These are phyloP conservation scores for Thermothelomyces thermophilus DNA, from an alignment of 2,329 filamentous ascomycete species.

Conservation along the genomic window DNA sequence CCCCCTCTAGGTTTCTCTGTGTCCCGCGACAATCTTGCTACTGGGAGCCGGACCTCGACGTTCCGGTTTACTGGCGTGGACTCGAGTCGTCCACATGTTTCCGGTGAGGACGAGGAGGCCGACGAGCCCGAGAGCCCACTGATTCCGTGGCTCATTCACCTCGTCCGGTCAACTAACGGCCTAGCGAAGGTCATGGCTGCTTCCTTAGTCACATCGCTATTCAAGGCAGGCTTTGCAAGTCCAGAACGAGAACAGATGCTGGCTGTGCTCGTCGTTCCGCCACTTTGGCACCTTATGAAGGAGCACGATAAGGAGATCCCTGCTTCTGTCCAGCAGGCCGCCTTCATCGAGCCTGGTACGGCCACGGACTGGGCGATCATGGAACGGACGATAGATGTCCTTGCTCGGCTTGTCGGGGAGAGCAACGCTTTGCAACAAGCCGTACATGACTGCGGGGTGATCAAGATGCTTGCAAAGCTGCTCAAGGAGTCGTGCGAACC, in stretches of 20 bases:
- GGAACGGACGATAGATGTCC: constrained; percentile 66
- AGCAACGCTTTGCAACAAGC: constrained; percentile 74
- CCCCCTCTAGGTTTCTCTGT: constrained; percentile 45
- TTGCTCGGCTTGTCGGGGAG: constrained; percentile 73
- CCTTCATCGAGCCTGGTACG: constrained; percentile 33
- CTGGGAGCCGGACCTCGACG: constrained; percentile 5
- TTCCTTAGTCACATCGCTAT: constrained; percentile 61
- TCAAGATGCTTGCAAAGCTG: constrained; percentile 41
- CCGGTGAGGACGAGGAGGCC: constrained; percentile 31
- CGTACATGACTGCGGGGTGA: constrained; percentile 59
- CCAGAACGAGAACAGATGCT: constrained; percentile 59
- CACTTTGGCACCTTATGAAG: constrained; percentile 60
- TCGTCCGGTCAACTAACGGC: constrained; percentile 52
- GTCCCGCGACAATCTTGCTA: constrained; percentile 32
- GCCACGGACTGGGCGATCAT: constrained; percentile 47
- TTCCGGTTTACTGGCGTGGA: constrained; percentile 28
- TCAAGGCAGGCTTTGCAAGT: constrained; percentile 59
- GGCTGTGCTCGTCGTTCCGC: constrained; percentile 61
- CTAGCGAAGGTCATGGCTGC: constrained; percentile 61
- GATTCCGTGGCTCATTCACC: constrained; percentile 64
- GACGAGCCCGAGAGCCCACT: constrained; percentile 64
- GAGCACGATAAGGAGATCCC: constrained; percentile 35
- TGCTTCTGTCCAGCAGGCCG: constrained; percentile 23
- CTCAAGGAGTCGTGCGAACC: constrained; percentile 47
- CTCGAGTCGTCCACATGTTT: constrained; percentile 27